These are phyloP conservation scores for Fusarium hainanense DNA, from an alignment of 2,329 filamentous ascomycete genomes.

Conservation along the genomic window DNA sequence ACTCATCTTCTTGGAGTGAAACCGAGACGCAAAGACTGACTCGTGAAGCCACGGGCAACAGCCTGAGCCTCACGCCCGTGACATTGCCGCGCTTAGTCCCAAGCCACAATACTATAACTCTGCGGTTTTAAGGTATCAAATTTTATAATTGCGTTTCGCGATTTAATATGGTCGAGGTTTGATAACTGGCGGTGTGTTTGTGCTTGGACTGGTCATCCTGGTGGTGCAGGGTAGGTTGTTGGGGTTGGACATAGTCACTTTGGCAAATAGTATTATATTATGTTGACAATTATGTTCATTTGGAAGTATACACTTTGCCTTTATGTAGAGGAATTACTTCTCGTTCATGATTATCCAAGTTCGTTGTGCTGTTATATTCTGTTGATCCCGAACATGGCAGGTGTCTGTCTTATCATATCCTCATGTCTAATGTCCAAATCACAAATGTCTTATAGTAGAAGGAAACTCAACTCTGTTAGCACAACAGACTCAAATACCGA, in stretches of 20 bases:
- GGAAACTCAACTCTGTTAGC: not conserved
- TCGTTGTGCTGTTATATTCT: not conserved
- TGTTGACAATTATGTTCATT: not conserved
- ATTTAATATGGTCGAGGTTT: not conserved
- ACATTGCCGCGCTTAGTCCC: slow-evolving; percentile 4
- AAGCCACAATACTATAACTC: not conserved
- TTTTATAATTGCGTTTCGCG: slow-evolving; percentile 24
- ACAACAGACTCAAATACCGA: not conserved
- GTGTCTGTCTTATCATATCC: fast-evolving
- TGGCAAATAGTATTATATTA: not conserved
- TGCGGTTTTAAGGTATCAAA: slow-evolving; percentile 12
- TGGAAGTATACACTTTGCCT: not conserved
- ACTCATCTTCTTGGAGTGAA: not conserved
- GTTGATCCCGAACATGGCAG: not conserved
- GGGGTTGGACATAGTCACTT: not conserved
- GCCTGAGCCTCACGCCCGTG: not conserved
- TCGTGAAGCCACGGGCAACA: slow-evolving; percentile 25
- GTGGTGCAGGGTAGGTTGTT: slow-evolving; percentile 15
- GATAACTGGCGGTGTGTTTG: slow-evolving; percentile 25
- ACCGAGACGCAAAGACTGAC: slow-evolving; percentile 18
- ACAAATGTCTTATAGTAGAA: not conserved
- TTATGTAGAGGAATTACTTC: not conserved
- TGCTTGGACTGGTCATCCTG: too few species aligned
- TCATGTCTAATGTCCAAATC: not conserved
- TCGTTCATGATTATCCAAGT: not conserved